These are phyloP conservation scores for Fusarium piperis DNA, from an alignment of 2,329 filamentous ascomycete genomes.

Conservation along the genomic window DNA sequence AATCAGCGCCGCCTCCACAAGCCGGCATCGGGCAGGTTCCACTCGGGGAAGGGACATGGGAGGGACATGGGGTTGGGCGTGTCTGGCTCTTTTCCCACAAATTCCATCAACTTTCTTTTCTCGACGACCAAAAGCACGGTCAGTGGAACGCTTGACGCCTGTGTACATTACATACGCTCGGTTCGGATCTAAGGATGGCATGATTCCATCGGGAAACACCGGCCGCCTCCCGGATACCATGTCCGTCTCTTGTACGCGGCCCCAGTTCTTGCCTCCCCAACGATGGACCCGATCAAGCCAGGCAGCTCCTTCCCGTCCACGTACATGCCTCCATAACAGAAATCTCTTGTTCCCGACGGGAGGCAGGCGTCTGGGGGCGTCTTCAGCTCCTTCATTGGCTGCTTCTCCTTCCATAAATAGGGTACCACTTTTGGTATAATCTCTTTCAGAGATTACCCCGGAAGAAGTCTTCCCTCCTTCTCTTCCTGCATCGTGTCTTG, in stretches of 20 bases:
- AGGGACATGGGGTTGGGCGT: neutral
- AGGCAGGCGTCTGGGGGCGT: constrained; percentile 10
- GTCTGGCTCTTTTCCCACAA: neutral
- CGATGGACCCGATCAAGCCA: neutral
- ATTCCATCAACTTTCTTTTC: constrained; percentile 27
- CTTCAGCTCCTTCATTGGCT: neutral
- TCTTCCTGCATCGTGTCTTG: constrained; percentile 22
- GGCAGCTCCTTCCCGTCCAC: constrained; percentile 11
- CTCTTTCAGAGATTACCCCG: constrained; percentile 21
- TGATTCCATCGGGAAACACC: constrained; percentile 43
- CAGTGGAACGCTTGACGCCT: constrained; percentile 1
- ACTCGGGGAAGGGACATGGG: constrained; percentile 7
- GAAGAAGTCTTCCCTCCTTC: constrained; percentile 22
- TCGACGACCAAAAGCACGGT: neutral
- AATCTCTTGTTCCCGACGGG: constrained; percentile 2
- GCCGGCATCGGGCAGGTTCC: neutral
- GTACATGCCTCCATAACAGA: constrained; percentile 2
- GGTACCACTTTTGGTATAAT: constrained; percentile 21
- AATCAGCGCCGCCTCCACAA: constrained; percentile 2
- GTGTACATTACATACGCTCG: constrained; percentile 9
- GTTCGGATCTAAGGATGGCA: constrained; percentile 39
- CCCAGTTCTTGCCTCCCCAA: neutral
- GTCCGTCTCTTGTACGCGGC: constrained; percentile 19
- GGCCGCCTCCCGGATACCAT: constrained; percentile 19
- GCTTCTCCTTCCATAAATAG: constrained; percentile 10